Conservation (phyloP, 164 flowering plant species). For the Vitis cinerea region DNA sequence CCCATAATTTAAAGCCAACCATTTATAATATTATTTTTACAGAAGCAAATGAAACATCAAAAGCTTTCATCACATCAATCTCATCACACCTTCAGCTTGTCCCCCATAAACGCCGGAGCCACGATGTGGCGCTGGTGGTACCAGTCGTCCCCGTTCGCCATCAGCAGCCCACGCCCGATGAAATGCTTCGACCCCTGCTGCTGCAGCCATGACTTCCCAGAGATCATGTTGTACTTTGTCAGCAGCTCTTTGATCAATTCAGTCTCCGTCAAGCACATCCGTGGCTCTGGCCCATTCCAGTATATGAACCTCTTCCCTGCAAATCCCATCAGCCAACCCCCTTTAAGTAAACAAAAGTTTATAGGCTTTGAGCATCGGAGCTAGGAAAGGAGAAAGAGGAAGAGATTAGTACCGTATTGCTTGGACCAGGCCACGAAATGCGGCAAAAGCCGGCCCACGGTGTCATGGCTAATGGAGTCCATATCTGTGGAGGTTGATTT, state of each 20-base stretch:
- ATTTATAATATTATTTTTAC: neutral
- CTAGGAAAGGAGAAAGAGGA: too few relatives aligned
- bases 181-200: slow-evolving; percentile 76
- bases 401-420: slow-evolving; percentile 50
- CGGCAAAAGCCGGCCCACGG: slow-evolving; percentile 78
- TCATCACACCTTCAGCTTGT: slow-evolving; percentile 67
- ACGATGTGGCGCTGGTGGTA: slow-evolving; percentile 81
- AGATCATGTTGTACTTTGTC: slow-evolving; percentile 53
- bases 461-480: slow-evolving; percentile 65
- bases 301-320: slow-evolving; percentile 80
- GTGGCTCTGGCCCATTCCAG: slow-evolving; percentile 88
- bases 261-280: slow-evolving; percentile 79
- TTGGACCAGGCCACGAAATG: slow-evolving; percentile 81
- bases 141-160: slow-evolving; percentile 96
- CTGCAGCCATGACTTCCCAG: slow-evolving; percentile 89
- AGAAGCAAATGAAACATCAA: neutral
- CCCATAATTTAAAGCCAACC: neutral
- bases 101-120: slow-evolving; percentile 85
- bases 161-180: slow-evolving; percentile 75
- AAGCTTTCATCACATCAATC: neutral
- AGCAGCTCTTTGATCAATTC: slow-evolving; percentile 73
- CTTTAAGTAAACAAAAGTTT: too few relatives aligned
- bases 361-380: too few relatives aligned
- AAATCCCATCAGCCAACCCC: neutral
- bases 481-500: slow-evolving; percentile 62